Base-by-base conservation (phyloP, 345 rosid genomes). In the Camelina hispida region DNA sequence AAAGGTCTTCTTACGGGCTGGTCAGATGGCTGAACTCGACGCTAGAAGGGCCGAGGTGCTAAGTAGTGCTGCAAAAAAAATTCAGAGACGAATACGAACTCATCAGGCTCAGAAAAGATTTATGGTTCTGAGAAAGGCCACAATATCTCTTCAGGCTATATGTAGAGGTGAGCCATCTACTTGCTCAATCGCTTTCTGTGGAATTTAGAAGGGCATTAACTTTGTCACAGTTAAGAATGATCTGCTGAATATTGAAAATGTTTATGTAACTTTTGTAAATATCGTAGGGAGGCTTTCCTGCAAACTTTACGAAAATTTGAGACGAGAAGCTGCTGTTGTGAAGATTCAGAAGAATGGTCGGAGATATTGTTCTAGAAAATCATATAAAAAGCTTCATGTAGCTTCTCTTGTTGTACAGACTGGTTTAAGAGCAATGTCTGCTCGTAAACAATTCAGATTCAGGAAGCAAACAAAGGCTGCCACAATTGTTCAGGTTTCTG, bases 21-120 rank as follows among this genome's bases (percentile, higher is more conserved):
- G 99, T 74, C 99, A 95, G 84, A 95, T 95, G 99, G 99, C 99
- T 72, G 99, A 95, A 81, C 81, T 95, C 56, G 99, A 95, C 74
- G 89, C 97, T 61, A 76, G 88, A 69, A 90, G 99, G 69, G 78
- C 97, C 38, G 92, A 84, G 79, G 88, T 95, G 13, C 91, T 95
- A 76, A 87, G 81, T 67, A 79, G 28, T 54, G 99, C 97, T 62
- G 99, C 99, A 9, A 91, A 84, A 86, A 87, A 79, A 1, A 87
- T 95, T 75, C 99, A 95, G 78, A 75, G 96, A 42, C 87, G 91
- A 0, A 73, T 92, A 59, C 78, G 86, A 17, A 92, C 99, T 69
- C 89, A 90, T 59, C 74, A 77, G 9, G 85, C 96, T 78, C 91
- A 82, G 42, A 92, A 79, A 83, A 78, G 91, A 42, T 95, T 95